A percentile compares a stretch with the other conserved stretches of the same genome.
Evolutionary conservation across 768 basidiomycete genomes (phyloP).

Genomic region (Terana coerulea): DNA sequence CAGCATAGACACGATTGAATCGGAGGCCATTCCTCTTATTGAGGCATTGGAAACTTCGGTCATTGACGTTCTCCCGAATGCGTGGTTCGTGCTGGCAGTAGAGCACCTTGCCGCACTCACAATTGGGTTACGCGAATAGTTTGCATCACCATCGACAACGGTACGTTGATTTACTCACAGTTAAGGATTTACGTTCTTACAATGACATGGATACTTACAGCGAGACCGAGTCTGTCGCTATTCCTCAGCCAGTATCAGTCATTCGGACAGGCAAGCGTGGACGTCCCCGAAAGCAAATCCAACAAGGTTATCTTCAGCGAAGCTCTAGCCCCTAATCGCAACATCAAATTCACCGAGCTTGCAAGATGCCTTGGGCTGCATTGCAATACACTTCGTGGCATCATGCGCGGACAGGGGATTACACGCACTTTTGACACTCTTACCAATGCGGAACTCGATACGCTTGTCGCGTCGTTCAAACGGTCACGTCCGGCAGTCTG

Average conservation of each 20-base stretch:
- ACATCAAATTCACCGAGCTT: background rate
- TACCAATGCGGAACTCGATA: background rate
- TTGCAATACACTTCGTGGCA: background rate
- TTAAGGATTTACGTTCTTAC: no score
- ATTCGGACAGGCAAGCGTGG: background rate
- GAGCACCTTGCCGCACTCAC: no score
- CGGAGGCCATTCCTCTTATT: no score
- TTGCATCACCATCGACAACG: no score
- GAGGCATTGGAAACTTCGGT: no score
- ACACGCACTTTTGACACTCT: background rate
- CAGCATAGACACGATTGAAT: no score
- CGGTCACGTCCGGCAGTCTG: conserved; percentile 21
- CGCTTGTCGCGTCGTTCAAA: background rate
- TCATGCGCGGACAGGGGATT: background rate
- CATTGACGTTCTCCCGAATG: no score
- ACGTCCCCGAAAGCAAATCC: background rate
- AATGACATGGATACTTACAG: no score
- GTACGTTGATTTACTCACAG: no score
- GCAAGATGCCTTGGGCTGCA: background rate
- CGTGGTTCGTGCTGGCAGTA: no score
- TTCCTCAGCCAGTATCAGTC: background rate
- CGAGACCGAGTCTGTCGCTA: background rate
- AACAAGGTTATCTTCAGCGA: background rate
- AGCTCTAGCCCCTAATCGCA: background rate
- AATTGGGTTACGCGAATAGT: no score